phyloP scores from a whole-genome alignment of 164 flowering plant species.

The grape (Vitis vinifera) region DNA sequence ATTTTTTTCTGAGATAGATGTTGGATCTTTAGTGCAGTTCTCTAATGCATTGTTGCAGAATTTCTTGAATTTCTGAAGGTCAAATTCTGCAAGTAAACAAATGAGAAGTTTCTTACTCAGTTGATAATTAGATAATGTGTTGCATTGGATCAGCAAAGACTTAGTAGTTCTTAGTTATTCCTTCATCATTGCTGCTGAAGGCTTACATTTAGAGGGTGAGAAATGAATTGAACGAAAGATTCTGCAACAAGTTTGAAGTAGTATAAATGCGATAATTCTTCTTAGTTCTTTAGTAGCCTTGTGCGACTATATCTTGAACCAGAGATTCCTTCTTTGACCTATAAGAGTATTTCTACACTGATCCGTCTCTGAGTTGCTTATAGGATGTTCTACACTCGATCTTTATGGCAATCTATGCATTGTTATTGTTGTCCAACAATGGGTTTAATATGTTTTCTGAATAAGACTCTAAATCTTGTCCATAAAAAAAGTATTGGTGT shows the following conservation, averaged over 20 bases:
- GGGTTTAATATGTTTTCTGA: slow-evolving; percentile 22
- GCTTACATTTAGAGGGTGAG: slow-evolving; percentile 17
- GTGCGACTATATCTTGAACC: slow-evolving; percentile 6
- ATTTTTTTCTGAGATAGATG: slow-evolving; percentile 49
- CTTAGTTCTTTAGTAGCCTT: slow-evolving; percentile 2
- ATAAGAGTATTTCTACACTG: slow-evolving; percentile 12
- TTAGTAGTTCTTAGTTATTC: slow-evolving; percentile 19
- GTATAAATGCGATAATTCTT: slow-evolving; percentile 18
- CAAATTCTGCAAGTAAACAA: slow-evolving; percentile 31
- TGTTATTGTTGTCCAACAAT: slow-evolving; percentile 9
- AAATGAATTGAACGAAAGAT: slow-evolving; percentile 17
- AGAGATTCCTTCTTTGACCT: slow-evolving; percentile 6
- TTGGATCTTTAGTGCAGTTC: slow-evolving; percentile 49
- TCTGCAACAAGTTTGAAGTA: slow-evolving; percentile 14
- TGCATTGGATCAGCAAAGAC: slow-evolving; percentile 23
- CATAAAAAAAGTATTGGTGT: slow-evolving; percentile 11
- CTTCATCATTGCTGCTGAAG: slow-evolving; percentile 22
- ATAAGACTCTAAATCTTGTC: slow-evolving; percentile 52
- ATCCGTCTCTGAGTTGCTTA: slow-evolving; percentile 3
- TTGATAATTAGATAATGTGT: slow-evolving; percentile 16
- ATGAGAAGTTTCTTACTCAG: slow-evolving; percentile 22
- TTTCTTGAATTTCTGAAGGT: slow-evolving; percentile 34
- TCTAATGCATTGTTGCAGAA: slow-evolving; percentile 43
- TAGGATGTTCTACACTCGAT: slow-evolving; percentile 27
- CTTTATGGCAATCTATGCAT: slow-evolving; percentile 9